These are phyloP conservation scores for Colletotrichum liriopes DNA, from an alignment of 2,329 filamentous ascomycete genomes.

Conservation along the genomic window DNA sequence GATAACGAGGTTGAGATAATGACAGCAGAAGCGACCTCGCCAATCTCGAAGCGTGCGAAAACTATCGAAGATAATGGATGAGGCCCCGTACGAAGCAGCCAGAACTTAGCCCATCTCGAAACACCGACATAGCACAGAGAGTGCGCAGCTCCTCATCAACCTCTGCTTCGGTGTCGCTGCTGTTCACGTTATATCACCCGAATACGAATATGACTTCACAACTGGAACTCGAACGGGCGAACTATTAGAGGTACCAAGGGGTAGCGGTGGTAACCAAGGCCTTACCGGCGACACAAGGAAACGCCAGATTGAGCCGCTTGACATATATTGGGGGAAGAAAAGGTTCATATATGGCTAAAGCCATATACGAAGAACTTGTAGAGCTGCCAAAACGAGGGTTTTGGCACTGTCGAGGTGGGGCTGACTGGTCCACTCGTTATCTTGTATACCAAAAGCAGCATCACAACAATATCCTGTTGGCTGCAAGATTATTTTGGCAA, in stretches of 20 bases:
- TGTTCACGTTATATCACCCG: too few relatives aligned
- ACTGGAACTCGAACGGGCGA: too few relatives aligned
- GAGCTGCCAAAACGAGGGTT: neutral
- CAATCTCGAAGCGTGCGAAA: neutral
- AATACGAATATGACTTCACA: neutral
- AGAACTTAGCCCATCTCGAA: too few relatives aligned
- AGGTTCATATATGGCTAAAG: neutral
- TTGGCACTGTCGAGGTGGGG: too few relatives aligned
- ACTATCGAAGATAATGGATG: neutral
- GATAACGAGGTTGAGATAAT: neutral
- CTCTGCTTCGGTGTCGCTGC: neutral
- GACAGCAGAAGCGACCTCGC: neutral
- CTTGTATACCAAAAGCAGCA: too few relatives aligned
- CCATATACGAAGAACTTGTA: too few relatives aligned
- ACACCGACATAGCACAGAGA: neutral
- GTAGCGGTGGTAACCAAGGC: neutral
- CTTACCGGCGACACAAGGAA: neutral
- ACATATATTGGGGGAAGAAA: neutral
- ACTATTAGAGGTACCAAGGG: neutral
- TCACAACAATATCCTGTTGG: neutral
- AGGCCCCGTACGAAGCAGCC: neutral
- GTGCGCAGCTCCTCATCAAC: neutral
- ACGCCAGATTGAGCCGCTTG: neutral
- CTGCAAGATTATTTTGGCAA: neutral
- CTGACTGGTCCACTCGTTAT: fast-evolving